These are phyloP conservation scores for Dactylellina cionopaga DNA, from an alignment of 2,329 filamentous ascomycete genomes.

Conservation along the genomic window DNA sequence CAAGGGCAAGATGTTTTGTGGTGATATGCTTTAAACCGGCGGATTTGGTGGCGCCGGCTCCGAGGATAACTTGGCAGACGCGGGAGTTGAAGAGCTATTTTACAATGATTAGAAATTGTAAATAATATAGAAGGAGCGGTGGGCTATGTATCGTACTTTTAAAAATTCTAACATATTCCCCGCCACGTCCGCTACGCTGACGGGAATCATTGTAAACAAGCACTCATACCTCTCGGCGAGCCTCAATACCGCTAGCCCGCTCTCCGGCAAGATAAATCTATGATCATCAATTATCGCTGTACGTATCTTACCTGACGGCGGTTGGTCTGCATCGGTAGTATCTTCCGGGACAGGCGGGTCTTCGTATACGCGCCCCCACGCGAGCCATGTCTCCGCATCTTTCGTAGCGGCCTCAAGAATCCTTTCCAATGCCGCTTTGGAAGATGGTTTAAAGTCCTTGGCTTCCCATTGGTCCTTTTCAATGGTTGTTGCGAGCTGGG, in stretches of 20 bases:
- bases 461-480: conserved; percentile 83
- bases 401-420: conserved; percentile 76
- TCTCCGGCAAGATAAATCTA: conserved; percentile 84
- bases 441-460: conserved; percentile 75
- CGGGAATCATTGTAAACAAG: conserved; percentile 84
- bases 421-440: conserved; percentile 70
- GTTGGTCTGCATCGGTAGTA: conserved; percentile 16
- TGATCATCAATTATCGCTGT: conserved; percentile 84
- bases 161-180: conserved; percentile 79
- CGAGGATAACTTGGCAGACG: conserved; percentile 94
- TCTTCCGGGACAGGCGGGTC: conserved; percentile 50
- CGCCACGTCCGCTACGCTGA: conserved; percentile 85
- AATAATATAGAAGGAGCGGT: not conserved
- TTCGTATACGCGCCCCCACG: conserved; percentile 61
- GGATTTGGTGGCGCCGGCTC: conserved; percentile 86
- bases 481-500: conserved; percentile 78
- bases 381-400: conserved; percentile 74
- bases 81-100: conserved; percentile 89
- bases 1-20: conserved; percentile 91
- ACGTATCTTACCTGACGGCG: conserved; percentile 68
- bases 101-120: conserved; percentile 10
- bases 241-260: conserved; percentile 80
- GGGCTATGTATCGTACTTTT: conserved; percentile 43
- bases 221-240: conserved; percentile 85
- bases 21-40: conserved; percentile 96